phyloP scores from a whole-genome alignment of 169 alveolate species.

The Plasmodium fragile region DNA sequence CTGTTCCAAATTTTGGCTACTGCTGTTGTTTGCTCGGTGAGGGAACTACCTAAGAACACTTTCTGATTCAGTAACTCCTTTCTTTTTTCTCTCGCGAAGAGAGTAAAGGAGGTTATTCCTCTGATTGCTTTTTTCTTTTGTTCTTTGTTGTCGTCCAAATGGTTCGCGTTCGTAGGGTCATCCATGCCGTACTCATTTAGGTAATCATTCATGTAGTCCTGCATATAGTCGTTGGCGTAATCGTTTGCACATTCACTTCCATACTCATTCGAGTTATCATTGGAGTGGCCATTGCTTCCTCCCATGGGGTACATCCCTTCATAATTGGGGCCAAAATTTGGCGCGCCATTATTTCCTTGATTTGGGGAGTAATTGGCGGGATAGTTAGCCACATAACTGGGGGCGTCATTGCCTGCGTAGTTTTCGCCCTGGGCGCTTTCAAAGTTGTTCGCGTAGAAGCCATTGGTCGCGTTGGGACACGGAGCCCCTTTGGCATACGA shows the following conservation, averaged over 20 bases:
- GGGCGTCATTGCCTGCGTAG: not conserved
- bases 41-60: slow-evolving; percentile 55
- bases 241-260: not conserved
- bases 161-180: not conserved
- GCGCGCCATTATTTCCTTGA: not conserved
- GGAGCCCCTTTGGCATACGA: not conserved
- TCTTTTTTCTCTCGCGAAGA: slow-evolving; percentile 70
- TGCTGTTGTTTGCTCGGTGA: slow-evolving; percentile 74
- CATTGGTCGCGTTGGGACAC: not conserved
- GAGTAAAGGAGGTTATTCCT: slow-evolving; percentile 67
- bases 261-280: not conserved
- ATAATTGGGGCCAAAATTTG: not conserved
- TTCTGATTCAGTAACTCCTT: slow-evolving; percentile 54
- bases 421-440: not conserved
- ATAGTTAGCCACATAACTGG: not conserved
- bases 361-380: not conserved
- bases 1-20: slow-evolving; percentile 73
- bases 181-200: not conserved
- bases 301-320: not conserved
- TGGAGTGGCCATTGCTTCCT: not conserved
- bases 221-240: not conserved
- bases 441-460: not conserved
- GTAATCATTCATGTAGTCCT: slow-evolving; percentile 3
- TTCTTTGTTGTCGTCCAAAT: slow-evolving; percentile 9
- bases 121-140: slow-evolving; percentile 23